These are phyloP conservation scores for Eucalyptus shirleyi DNA, from an alignment of 345 rosid species.

Conservation along the genomic window DNA sequence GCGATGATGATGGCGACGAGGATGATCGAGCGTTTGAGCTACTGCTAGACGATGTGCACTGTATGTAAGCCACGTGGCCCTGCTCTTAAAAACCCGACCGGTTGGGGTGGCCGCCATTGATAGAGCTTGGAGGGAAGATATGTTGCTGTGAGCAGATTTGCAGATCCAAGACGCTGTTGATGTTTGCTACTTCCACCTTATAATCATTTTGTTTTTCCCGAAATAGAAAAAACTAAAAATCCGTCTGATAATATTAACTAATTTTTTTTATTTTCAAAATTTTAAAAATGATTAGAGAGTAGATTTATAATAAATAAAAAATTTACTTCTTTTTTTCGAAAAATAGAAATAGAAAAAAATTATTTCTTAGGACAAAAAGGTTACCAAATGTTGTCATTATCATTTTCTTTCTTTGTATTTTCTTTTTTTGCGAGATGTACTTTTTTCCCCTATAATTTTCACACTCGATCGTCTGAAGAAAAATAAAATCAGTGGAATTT, in stretches of 20 bases:
- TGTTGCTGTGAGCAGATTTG: background rate
- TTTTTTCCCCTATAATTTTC: background rate
- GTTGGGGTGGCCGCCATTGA: background rate
- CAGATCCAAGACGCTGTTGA: background rate
- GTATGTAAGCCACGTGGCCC: background rate
- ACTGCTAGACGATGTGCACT: background rate
- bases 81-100: background rate
- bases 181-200: background rate
- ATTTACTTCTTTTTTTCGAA: too few species aligned
- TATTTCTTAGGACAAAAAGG: fast-evolving
- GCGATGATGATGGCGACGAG: background rate
- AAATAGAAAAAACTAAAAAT: too few species aligned
- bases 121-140: background rate
- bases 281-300: too few species aligned
- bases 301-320: too few species aligned
- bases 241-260: fast-evolving
- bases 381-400: too few species aligned
- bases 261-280: too few species aligned
- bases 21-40: background rate
- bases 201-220: background rate
- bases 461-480: background rate
- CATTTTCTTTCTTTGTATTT: too few species aligned
- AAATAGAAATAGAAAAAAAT: too few species aligned
- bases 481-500: background rate
- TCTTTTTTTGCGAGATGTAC: background rate